Conservation (phyloP, 139 green algal species). For the Chlamydomonas sp. region DNA sequence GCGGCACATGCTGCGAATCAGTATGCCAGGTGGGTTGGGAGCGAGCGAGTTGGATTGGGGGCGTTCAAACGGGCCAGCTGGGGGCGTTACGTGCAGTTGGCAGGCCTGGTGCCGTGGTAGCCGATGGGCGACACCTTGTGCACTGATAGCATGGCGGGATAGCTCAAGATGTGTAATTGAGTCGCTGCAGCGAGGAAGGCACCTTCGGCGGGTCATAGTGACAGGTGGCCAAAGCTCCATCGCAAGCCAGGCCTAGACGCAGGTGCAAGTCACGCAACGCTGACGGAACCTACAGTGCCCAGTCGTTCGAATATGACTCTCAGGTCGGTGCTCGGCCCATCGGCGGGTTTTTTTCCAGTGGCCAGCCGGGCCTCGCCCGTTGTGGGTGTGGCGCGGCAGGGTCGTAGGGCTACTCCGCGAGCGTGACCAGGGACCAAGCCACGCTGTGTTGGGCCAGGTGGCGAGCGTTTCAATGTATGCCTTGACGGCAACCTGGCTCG, state of each 20-base stretch:
- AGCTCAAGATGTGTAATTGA: too few relatives aligned
- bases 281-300: constrained; percentile 41
- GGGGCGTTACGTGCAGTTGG: too few relatives aligned
- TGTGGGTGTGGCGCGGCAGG: too few relatives aligned
- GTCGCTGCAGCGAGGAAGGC: too few relatives aligned
- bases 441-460: not conserved
- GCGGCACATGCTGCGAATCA: too few relatives aligned
- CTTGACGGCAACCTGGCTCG: not conserved
- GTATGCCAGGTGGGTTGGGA: too few relatives aligned
- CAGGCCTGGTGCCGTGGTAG: too few relatives aligned
- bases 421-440: not conserved
- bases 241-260: not conserved
- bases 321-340: constrained; percentile 78
- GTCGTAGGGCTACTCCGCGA: not conserved
- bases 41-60: too few relatives aligned
- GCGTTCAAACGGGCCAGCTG: too few relatives aligned
- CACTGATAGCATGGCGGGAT: too few relatives aligned
- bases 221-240: not conserved
- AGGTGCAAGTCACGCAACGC: not conserved
- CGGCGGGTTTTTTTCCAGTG: constrained; percentile 12
- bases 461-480: not conserved
- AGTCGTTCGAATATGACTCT: constrained; percentile 77
- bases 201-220: too few relatives aligned
- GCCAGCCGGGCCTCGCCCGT: not conserved
- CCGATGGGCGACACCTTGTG: too few relatives aligned